These are phyloP conservation scores for Trichoderma semiorbis DNA, from an alignment of 2,329 filamentous ascomycete genomes.

Conservation along the genomic window DNA sequence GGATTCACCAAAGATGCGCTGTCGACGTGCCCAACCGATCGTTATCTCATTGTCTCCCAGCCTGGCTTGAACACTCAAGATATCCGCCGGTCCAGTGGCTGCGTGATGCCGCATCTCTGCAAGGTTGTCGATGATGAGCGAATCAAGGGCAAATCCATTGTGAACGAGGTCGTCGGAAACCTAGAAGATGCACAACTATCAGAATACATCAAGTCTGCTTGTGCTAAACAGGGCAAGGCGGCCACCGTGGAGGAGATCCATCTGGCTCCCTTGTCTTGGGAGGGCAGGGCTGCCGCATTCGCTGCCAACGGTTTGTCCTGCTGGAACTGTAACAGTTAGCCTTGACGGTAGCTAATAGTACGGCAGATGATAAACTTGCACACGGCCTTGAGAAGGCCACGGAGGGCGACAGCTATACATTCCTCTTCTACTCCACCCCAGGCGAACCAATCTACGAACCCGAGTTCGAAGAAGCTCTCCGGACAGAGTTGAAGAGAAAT, in stretches of 20 bases:
- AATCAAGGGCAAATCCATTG: constrained; percentile 41
- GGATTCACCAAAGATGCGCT: constrained; percentile 51
- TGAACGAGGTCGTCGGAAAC: constrained; percentile 57
- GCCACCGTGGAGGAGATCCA: constrained; percentile 39
- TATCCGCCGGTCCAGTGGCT: constrained; percentile 50
- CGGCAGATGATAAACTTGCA: constrained; percentile 49
- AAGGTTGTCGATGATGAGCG: constrained; percentile 35
- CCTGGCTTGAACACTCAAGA: constrained; percentile 69
- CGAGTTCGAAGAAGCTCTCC: constrained; percentile 59
- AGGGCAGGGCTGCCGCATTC: constrained; percentile 42
- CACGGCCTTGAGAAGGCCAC: constrained; percentile 42
- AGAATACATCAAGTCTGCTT: constrained; percentile 45
- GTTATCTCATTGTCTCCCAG: constrained; percentile 76
- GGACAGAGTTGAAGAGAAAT: constrained; percentile 71
- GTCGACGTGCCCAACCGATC: constrained; percentile 65
- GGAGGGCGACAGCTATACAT: constrained; percentile 57
- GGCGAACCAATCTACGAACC: constrained; percentile 59
- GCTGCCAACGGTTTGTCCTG: constrained; percentile 41
- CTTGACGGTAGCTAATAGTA: background rate
- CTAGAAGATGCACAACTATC: constrained; percentile 41
- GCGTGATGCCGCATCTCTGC: constrained; percentile 54
- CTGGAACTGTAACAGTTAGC: background rate
- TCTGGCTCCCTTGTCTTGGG: constrained; percentile 40
- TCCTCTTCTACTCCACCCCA: constrained; percentile 71
- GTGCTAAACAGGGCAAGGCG: constrained; percentile 38